These are phyloP conservation scores for Diaporthe aspalathi DNA, from an alignment of 2,329 filamentous ascomycete genomes.

Conservation along the genomic window DNA sequence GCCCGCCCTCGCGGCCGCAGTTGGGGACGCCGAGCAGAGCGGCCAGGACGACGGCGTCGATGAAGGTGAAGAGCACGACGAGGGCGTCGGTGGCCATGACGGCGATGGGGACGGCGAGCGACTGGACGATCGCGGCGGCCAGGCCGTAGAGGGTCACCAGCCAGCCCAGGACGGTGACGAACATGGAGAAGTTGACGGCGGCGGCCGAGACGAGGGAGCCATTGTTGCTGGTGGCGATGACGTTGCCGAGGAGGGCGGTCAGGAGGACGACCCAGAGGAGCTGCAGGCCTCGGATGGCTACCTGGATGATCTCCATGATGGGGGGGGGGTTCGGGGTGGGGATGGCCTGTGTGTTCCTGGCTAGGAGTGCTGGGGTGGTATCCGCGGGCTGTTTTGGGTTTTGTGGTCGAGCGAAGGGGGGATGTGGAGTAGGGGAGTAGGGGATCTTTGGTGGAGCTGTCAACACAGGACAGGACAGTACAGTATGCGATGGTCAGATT, in stretches of 20 bases:
- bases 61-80: conserved; percentile 76
- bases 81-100: conserved; percentile 67
- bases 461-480: background rate
- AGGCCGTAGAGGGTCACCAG: conserved; percentile 73
- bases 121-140: conserved; percentile 64
- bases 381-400: background rate
- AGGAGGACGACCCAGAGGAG: conserved; percentile 64
- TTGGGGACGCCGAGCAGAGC: conserved; percentile 76
- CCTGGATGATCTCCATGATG: conserved; percentile 56
- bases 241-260: conserved; percentile 68
- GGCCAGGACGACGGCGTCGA: conserved; percentile 76
- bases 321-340: conserved; percentile 28
- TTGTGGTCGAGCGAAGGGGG: background rate
- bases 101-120: conserved; percentile 63
- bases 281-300: conserved; percentile 60
- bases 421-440: conserved; percentile 23
- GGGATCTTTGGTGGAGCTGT: background rate
- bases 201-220: conserved; percentile 54
- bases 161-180: conserved; percentile 75
- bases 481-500: background rate
- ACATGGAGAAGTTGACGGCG: conserved; percentile 75
- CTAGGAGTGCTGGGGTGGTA: background rate
- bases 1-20: conserved; percentile 67
- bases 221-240: conserved; percentile 63
- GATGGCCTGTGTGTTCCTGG: conserved; percentile 20